Percentiles rank a stretch among this genome's conserved stretches.
These are phyloP conservation scores for Calonectria honghensis DNA, from an alignment of 2,329 filamentous ascomycete genomes.

Conservation along the genomic window DNA sequence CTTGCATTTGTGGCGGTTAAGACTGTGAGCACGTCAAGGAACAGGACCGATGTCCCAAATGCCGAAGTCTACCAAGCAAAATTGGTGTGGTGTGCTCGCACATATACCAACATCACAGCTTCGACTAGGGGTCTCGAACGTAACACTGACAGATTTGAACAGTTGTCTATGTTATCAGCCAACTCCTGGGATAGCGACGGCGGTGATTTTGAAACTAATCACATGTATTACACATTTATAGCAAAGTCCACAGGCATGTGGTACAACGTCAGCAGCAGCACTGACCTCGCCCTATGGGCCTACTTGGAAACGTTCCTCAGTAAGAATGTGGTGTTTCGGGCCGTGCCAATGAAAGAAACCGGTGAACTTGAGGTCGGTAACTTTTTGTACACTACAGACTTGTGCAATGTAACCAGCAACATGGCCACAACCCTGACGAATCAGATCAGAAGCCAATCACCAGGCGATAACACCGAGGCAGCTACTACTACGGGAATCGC, in stretches of 20 bases:
- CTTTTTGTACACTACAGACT: constrained; percentile 1
- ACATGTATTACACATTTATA: background rate
- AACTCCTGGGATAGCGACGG: too few relatives aligned
- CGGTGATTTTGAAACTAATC: background rate
- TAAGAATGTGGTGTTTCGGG: background rate
- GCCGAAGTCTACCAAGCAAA: too few relatives aligned
- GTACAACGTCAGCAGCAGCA: constrained; percentile 4
- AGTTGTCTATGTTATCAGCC: too few relatives aligned
- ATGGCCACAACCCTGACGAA: constrained; percentile 30
- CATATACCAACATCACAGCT: too few relatives aligned
- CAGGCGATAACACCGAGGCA: constrained; percentile 28
- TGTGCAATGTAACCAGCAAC: constrained; percentile 23
- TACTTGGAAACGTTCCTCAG: background rate
- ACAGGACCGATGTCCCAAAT: too few relatives aligned
- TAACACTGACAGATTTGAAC: too few relatives aligned
- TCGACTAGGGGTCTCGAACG: too few relatives aligned
- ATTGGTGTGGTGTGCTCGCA: too few relatives aligned
- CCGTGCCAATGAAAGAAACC: background rate
- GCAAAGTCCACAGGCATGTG: background rate
- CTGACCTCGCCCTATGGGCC: background rate
- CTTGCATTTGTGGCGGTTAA: too few relatives aligned
- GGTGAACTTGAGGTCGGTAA: background rate
- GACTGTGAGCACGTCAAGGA: too few relatives aligned
- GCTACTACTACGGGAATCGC: background rate
- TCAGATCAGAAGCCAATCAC: constrained; percentile 17